Evolutionary conservation across 1,284 basidiomycete species (phyloP), one percentile per base, ranked within the genome.

Genomic region (Cryptococcus neoformans): DNA sequence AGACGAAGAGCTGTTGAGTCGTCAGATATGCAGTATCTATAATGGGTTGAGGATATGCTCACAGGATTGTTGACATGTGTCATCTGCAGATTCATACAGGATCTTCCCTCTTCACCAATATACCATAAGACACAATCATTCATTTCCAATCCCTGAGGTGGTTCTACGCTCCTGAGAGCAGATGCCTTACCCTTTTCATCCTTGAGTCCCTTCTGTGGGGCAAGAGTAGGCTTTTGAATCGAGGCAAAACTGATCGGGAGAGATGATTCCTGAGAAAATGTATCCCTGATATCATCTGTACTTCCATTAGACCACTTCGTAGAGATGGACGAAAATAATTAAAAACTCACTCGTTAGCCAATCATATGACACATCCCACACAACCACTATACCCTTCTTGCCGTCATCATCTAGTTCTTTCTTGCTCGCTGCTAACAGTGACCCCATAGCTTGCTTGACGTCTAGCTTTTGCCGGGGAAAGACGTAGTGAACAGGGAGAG

Each of bases 21-120:
- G 28, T 54, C 7, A 47, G 34, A 1, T 21, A 38, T 10, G 8
- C 11, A 10, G 16, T 14, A 34, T 6, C 28, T 10, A 37, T 14
- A 28, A 37, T 16, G 61, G 55, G 50, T 42, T 49, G 48, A 28
- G 35, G 35, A 12, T 34, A 5, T 11, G 60, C 76, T 47, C 59
- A 83, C 81, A 46, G 80, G 72, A 52, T 78, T 81, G 12, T 69
- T 70, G 2, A 82, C 78, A 65, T 93, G 84, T 0, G 87, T 92
- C 79, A 96, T 86, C 44, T 97, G 81, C 3, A 98, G 73, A 66
- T 98, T 97, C 14, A 90, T 89, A 42, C 97, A 80, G 0, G 84
- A 83, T 6, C 94, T 82, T 53, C 85, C 88, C 73, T 97, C 91
- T 16, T 83, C 81, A 1, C 95, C 95, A 40, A 98, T 80, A 72